phyloP scores from a whole-genome alignment of 2,329 filamentous ascomycete genomes.

The Pseudogymnoascus sp. region DNA sequence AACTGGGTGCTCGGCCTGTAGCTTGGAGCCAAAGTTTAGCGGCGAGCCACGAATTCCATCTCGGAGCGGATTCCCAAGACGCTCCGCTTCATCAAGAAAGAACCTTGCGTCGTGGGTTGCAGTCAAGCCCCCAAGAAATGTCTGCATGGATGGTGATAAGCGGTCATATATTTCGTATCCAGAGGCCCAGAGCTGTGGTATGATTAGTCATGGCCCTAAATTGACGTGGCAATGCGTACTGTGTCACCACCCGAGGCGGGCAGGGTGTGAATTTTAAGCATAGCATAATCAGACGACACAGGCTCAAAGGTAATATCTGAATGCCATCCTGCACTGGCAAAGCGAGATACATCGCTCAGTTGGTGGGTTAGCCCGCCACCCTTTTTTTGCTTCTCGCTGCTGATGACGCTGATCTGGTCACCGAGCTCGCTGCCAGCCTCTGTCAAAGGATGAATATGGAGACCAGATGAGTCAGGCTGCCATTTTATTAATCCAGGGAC shows the following conservation, averaged over 20 bases:
- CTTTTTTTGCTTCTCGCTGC: constrained; percentile 48
- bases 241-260: constrained; percentile 41
- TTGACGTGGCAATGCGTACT: constrained; percentile 9
- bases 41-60: constrained; percentile 43
- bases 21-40: constrained; percentile 46
- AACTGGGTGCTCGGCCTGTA: constrained; percentile 39
- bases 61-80: constrained; percentile 34
- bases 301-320: constrained; percentile 48
- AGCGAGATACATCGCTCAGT: constrained; percentile 42
- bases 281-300: constrained; percentile 46
- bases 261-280: constrained; percentile 42
- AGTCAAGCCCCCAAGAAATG: constrained; percentile 42
- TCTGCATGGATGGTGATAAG: constrained; percentile 40
- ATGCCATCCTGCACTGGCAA: constrained; percentile 43
- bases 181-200: constrained; percentile 38
- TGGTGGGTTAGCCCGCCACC: constrained; percentile 44
- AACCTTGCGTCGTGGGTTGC: constrained; percentile 43
- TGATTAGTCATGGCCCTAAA: not conserved
- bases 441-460: constrained; percentile 49
- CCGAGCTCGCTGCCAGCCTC: constrained; percentile 45
- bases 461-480: constrained; percentile 34
- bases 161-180: constrained; percentile 48
- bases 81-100: constrained; percentile 43
- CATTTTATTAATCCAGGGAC: too few relatives aligned
- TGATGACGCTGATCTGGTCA: constrained; percentile 50